Conservation (phyloP, 202 grass and related monocot genomes). For the Eragrostis tef region DNA sequence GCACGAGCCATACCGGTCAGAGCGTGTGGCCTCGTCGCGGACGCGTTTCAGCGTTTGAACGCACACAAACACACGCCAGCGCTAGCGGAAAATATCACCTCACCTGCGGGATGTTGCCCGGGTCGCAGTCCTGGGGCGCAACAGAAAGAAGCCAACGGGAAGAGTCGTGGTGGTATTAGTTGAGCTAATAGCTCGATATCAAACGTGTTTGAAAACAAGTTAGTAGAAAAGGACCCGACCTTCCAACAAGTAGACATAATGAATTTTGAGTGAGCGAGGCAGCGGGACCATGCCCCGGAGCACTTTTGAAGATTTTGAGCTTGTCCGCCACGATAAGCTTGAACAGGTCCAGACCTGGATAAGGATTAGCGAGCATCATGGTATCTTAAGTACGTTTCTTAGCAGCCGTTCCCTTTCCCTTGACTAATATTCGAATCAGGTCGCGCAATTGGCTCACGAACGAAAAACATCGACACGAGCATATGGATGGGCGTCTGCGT, state of each 20-base stretch:
- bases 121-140: constrained; percentile 1
- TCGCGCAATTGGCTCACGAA: background rate
- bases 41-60: constrained; percentile 41
- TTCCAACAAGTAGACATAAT: background rate
- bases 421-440: constrained; percentile 20
- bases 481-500: background rate
- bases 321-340: constrained; percentile 12
- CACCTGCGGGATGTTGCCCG: background rate
- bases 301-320: background rate
- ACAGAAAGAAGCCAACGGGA: constrained; percentile 8
- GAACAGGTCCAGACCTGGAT: constrained; percentile 43
- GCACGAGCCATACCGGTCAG: constrained; percentile 39
- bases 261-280: background rate
- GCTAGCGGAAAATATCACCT: background rate
- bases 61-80: background rate
- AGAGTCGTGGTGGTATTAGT: background rate
- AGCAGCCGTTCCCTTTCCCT: constrained; percentile 20
- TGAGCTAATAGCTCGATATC: background rate
- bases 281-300: background rate
- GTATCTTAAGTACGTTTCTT: constrained; percentile 1
- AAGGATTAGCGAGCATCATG: constrained; percentile 37
- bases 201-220: background rate
- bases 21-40: background rate
- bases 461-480: background rate
- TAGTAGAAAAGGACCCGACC: background rate